Percentiles rank a stretch among this genome's conserved stretches.
Conservation (phyloP, 768 basidiomycete species). For the Boletellus sp. region DNA sequence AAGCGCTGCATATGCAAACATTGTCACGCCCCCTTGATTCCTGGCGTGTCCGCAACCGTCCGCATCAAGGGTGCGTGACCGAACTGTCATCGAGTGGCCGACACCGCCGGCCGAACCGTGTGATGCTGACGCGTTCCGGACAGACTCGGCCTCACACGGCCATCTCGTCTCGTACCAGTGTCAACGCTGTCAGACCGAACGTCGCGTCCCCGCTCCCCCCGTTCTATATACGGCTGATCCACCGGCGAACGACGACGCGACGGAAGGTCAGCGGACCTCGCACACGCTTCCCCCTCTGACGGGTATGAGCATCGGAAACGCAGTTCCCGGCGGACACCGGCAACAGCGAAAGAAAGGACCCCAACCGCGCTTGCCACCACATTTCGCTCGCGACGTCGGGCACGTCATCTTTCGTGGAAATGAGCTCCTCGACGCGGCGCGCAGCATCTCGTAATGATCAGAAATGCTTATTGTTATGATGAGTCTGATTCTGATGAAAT, state of each 20-base stretch:
- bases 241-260: not conserved
- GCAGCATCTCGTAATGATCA: not conserved
- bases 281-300: not conserved
- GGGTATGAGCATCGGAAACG: not conserved
- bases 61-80: slow-evolving; percentile 56
- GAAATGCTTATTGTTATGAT: not conserved
- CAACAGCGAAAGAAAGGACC: slow-evolving; percentile 18
- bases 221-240: slow-evolving; percentile 15
- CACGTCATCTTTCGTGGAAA: slow-evolving; percentile 69
- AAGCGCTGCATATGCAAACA: slow-evolving; percentile 76
- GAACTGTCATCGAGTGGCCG: not conserved
- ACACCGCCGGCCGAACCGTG: not conserved
- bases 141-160: slow-evolving; percentile 47
- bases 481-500: not conserved
- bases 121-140: slow-evolving; percentile 15
- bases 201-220: slow-evolving; percentile 67
- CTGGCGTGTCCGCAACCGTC: slow-evolving; percentile 62
- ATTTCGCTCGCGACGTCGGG: slow-evolving; percentile 60
- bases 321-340: not conserved
- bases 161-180: slow-evolving; percentile 60
- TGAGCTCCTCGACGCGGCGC: slow-evolving; percentile 34
- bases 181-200: slow-evolving; percentile 49
- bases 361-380: slow-evolving; percentile 45
- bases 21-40: slow-evolving; percentile 62
- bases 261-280: not conserved